A percentile compares a stretch with the other conserved stretches of the same genome.
Conservation (phyloP, 768 basidiomycete genomes). For the Boletus huronensis region DNA sequence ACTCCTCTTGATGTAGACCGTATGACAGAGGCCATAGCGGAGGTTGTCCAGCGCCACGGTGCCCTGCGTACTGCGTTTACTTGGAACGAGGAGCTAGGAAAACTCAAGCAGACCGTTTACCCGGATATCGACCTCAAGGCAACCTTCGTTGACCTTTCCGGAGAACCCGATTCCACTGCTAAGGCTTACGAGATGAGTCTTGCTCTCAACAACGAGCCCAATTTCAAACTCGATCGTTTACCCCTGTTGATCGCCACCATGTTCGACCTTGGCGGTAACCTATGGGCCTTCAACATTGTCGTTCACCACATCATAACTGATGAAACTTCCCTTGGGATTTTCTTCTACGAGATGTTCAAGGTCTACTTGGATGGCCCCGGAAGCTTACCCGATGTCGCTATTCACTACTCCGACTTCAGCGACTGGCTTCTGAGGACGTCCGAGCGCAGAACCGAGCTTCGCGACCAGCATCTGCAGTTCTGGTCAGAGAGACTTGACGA, state of each 20-base stretch:
- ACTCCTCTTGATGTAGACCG: conserved; percentile 26
- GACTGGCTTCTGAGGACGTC: conserved; percentile 28
- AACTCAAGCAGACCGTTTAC: conserved; percentile 30
- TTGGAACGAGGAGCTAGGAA: conserved; percentile 30
- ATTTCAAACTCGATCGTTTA: conserved; percentile 25
- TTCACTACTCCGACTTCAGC: conserved; percentile 22
- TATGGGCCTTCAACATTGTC: conserved; percentile 30
- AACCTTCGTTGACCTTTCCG: conserved; percentile 25
- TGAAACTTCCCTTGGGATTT: conserved; percentile 28
- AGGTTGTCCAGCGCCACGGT: conserved; percentile 30
- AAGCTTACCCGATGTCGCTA: conserved; percentile 22
- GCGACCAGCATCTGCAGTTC: conserved; percentile 24
- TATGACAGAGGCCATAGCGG: conserved; percentile 26
- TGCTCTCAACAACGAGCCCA: conserved; percentile 21
- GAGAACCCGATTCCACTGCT: conserved; percentile 20
- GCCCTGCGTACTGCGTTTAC: conserved; percentile 28
- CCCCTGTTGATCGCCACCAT: conserved; percentile 26
- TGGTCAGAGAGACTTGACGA: conserved; percentile 21
- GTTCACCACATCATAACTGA: conserved; percentile 32
- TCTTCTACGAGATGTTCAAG: conserved; percentile 31
- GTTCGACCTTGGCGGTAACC: conserved; percentile 20
- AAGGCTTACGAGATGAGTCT: conserved; percentile 32
- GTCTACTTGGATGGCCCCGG: conserved; percentile 26
- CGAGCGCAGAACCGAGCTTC: conserved; percentile 27
- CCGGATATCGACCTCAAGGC: conserved; percentile 26